Conservation (phyloP, 2,329 filamentous ascomycete genomes). For the Nemania sp. region DNA sequence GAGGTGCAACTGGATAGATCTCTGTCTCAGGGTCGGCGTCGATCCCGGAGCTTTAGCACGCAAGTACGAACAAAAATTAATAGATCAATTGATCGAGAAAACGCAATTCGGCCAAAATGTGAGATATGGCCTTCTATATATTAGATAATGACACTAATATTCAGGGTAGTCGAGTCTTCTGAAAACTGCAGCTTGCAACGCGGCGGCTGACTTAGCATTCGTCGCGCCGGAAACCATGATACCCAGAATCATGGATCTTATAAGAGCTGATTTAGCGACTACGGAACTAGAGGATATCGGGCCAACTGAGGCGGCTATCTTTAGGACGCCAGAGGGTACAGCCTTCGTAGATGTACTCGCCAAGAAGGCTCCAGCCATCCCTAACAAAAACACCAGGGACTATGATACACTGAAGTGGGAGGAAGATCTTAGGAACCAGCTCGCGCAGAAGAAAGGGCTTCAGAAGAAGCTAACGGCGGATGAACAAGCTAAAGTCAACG, state of each 20-base stretch:
- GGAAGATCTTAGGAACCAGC: conserved; percentile 80
- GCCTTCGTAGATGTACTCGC: conserved; percentile 89
- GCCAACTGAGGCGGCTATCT: conserved; percentile 89
- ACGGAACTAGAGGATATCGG: conserved; percentile 72
- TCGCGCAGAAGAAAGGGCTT: conserved; percentile 91
- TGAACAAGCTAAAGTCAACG: conserved; percentile 86
- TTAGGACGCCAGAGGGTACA: conserved; percentile 85
- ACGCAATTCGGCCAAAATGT: conserved; percentile 49
- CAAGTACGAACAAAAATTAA: conserved; percentile 63
- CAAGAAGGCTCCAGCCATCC: conserved; percentile 71
- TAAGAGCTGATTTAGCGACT: conserved; percentile 73
- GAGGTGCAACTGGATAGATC: conserved; percentile 82
- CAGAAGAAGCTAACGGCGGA: conserved; percentile 89
- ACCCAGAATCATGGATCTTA: conserved; percentile 72
- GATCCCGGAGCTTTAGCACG: conserved; percentile 81
- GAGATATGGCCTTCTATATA: conserved; percentile 23
- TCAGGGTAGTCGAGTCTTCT: conserved; percentile 46
- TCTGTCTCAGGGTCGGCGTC: conserved; percentile 76
- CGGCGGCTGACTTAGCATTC: conserved; percentile 89
- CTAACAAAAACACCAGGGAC: conserved; percentile 90
- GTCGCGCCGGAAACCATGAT: conserved; percentile 85
- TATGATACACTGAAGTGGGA: conserved; percentile 98
- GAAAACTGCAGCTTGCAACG: conserved; percentile 75
- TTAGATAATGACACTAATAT: conserved; percentile 20
- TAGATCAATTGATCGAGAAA: conserved; percentile 67